Base-by-base conservation (phyloP, 257 asterid genomes). In the Primulina tabacum region DNA sequence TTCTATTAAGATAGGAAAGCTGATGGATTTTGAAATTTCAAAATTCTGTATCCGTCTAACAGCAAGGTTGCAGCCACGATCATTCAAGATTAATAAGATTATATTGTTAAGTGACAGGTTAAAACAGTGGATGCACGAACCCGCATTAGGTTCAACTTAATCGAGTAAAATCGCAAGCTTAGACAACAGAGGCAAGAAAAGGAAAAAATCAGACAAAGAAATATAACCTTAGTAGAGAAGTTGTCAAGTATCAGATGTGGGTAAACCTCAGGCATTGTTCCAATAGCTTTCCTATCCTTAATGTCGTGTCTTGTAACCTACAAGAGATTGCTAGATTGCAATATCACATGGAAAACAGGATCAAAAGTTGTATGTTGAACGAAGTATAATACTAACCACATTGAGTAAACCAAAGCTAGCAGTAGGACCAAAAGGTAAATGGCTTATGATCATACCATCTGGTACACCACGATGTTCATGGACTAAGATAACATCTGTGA, bases 381-480 rank as follows among this genome's bases (percentile, higher is more conserved):
- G 43, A 58, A 62, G 75, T 66, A 69, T 53, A 60, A 53, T 69
- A 84, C 97, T 77, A 67, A 89, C 99, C 96, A 93, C 99, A 79
- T 93, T 93, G 87, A 78, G 89, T 66, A 93, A 77, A 81, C 96
- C 90, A 83, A 90, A 93, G 85, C 84, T 82, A 55, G 96, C 99
- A 67, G 96, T 93, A 40, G 99, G 99, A 16, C 99, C 99, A 69
- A 82, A 89, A 73, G 99, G 99, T 63, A 93, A 81, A 87, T 93
- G 99, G 81, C 92, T 87, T 81, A 93, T 85, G 71, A 85, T 83
- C 69, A 93, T 64, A 58, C 96, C 94, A 82, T 89, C 96, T 26
- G 99, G 99, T 64, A 90, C 92, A 38, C 99, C 99, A 58, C 97
- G 99, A 76, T 87, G 92, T 78, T 93, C 97, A 69, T 89, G 97